Percentiles rank a stretch among this genome's conserved stretches.
Conservation (phyloP, 192 early-diverging fungal species). For the Gaertneriomyces semiglobifer region DNA sequence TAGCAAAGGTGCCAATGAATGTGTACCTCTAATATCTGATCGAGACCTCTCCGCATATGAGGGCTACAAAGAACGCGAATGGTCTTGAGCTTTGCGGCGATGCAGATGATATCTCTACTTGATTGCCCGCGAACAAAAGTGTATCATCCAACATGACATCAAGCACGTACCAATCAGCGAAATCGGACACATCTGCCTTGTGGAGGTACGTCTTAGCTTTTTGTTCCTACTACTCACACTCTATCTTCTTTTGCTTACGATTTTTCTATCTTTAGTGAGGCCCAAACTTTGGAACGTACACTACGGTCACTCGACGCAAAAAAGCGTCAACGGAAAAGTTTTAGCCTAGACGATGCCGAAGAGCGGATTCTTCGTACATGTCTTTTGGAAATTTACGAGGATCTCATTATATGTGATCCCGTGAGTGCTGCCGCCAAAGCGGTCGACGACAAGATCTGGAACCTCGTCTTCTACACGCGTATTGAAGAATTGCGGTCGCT, state of each 20-base stretch:
- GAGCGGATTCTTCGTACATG: constrained; percentile 5
- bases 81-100: too few relatives aligned
- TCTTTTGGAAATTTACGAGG: constrained; percentile 22
- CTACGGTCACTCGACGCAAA: neutral
- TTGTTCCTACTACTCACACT: neutral
- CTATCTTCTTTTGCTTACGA: neutral
- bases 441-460: constrained; percentile 43
- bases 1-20: too few relatives aligned
- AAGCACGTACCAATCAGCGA: neutral
- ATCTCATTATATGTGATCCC: constrained; percentile 19
- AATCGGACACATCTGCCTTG: neutral
- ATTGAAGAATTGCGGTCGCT: constrained; percentile 34
- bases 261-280: neutral
- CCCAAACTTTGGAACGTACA: constrained; percentile 3
- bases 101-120: too few relatives aligned
- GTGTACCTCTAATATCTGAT: too few relatives aligned
- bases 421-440: constrained; percentile 5
- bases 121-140: too few relatives aligned
- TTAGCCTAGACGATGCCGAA: neutral
- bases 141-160: constrained; percentile 5
- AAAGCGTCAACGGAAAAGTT: neutral
- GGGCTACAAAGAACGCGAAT: too few relatives aligned
- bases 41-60: too few relatives aligned
- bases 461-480: constrained; percentile 30
- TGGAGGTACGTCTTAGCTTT: neutral